Evolutionary conservation across 73 alveolate species (phyloP), one percentile per base, ranked within the genome.

Genomic region (Paramecium tetraurelia): DNA sequence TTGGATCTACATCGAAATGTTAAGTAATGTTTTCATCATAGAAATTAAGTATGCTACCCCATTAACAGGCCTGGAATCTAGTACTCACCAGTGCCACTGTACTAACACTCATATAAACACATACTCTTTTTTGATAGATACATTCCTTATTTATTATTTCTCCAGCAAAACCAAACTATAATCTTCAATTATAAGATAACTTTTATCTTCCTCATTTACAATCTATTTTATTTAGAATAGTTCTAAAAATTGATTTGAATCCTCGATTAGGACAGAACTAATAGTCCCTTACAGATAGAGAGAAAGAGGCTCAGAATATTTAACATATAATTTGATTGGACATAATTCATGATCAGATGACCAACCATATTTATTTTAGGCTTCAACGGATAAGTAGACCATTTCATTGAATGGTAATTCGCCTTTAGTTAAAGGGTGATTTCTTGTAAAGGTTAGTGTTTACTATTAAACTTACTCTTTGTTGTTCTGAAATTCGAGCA

Each of bases 311-410:
- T 72, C 33, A 2, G 0, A 36, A 72, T 72, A 72, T 72, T 72
- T 40, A 35, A 33, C 40, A n/a, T 18, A 72, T 35, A 72, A 35
- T 72, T 72, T 72, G 12, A 72, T 72, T 12, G 57, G 59, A 11
- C 0, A 14, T 9, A 36, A 9, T 35, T 72, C 86, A 12, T 2
- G 21, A 4, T 72, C 57, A 14, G 57, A 36, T 14, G 86, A 72
- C 86, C 86, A 72, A 4, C 86, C 90, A 44, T 44, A 24, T 10
- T 22, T 18, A 80, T 80, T 80, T 31, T 80, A 11, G n/a, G 90
- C 90, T 80, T 43, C 50, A 3, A 80, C 7, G 1, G 46, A 40
- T 22, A 80, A 12, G 5, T 21, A 44, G 1, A 80, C 27, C 75
- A 80, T 41, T 48, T 80, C 70, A 80, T 80, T 35, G 48, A 41